These are phyloP conservation scores for Drechmeria coniospora DNA, from an alignment of 2,329 filamentous ascomycete genomes.

Conservation along the genomic window DNA sequence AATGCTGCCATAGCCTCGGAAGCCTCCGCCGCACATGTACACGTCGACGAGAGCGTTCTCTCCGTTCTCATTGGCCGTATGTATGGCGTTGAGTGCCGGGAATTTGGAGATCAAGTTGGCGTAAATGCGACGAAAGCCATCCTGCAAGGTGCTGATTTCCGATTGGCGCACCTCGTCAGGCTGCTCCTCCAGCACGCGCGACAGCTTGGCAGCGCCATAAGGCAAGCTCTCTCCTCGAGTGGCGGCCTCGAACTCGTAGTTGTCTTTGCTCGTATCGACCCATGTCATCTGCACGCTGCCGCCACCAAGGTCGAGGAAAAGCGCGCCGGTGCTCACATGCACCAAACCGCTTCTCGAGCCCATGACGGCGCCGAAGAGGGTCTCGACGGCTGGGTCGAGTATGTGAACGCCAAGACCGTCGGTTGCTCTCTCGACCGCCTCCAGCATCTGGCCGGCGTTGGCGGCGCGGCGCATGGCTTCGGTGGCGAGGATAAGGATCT, in stretches of 20 bases:
- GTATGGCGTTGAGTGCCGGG: constrained; percentile 28
- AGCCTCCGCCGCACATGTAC: constrained; percentile 81
- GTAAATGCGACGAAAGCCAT: constrained; percentile 46
- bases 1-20: constrained; percentile 80
- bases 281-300: constrained; percentile 52
- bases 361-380: constrained; percentile 59
- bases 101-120: constrained; percentile 32
- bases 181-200: constrained; percentile 28
- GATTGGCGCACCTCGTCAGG: constrained; percentile 24
- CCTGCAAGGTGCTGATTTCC: constrained; percentile 38
- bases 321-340: constrained; percentile 42
- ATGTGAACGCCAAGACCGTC: constrained; percentile 54
- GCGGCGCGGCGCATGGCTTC: constrained; percentile 73
- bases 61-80: constrained; percentile 17
- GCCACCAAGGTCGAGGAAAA: constrained; percentile 80
- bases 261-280: constrained; percentile 31
- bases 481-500: constrained; percentile 68
- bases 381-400: constrained; percentile 67
- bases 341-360: constrained; percentile 65
- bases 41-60: constrained; percentile 40
- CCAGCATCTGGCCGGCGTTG: constrained; percentile 56
- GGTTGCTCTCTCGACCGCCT: constrained; percentile 44
- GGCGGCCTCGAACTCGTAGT: constrained; percentile 39
- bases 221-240: constrained; percentile 40
- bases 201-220: constrained; percentile 44